Evolutionary conservation across 2,329 filamentous ascomycete species (phyloP).

Genomic region (Penicillium sp.): DNA sequence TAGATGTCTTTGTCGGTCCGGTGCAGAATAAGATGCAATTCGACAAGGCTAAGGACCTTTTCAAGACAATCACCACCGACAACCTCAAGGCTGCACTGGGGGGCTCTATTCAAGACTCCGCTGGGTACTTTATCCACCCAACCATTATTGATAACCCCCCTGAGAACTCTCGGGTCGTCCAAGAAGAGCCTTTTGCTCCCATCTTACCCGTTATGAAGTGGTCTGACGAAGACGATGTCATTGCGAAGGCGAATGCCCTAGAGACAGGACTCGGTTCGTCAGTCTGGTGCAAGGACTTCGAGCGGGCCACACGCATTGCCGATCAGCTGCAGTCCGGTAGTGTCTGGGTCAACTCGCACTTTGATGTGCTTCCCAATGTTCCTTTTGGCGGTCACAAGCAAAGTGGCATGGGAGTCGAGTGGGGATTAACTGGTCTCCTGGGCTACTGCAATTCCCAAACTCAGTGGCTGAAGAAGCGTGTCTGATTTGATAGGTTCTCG

Average conservation of each 20-base stretch:
- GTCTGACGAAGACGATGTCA: slow-evolving; percentile 60
- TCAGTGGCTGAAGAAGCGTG: slow-evolving; percentile 29
- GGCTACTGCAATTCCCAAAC: slow-evolving; percentile 43
- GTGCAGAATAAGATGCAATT: slow-evolving; percentile 67
- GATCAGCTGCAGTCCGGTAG: slow-evolving; percentile 57
- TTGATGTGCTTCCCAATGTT: slow-evolving; percentile 28
- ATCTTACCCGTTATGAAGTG: slow-evolving; percentile 65
- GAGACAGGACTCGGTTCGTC: slow-evolving; percentile 58
- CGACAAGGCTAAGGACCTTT: slow-evolving; percentile 57
- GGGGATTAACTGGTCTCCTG: slow-evolving; percentile 42
- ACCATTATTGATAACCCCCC: slow-evolving; percentile 61
- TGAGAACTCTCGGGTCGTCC: slow-evolving; percentile 55
- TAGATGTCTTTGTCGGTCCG: slow-evolving; percentile 56
- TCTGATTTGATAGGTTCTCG: neutral
- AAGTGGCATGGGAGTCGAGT: slow-evolving; percentile 54
- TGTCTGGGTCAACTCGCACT: slow-evolving; percentile 60
- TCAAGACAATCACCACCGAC: slow-evolving; percentile 56
- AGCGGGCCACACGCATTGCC: slow-evolving; percentile 54
- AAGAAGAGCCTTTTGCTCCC: slow-evolving; percentile 64
- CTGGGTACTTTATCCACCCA: slow-evolving; percentile 60
- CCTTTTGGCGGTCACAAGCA: slow-evolving; percentile 55
- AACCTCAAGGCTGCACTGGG: slow-evolving; percentile 55
- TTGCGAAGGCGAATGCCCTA: slow-evolving; percentile 55
- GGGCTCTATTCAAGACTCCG: slow-evolving; percentile 44
- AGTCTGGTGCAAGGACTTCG: slow-evolving; percentile 57